phyloP scores from a whole-genome alignment of 2,329 filamentous ascomycete species.

The Thermothelomyces thermophilus region DNA sequence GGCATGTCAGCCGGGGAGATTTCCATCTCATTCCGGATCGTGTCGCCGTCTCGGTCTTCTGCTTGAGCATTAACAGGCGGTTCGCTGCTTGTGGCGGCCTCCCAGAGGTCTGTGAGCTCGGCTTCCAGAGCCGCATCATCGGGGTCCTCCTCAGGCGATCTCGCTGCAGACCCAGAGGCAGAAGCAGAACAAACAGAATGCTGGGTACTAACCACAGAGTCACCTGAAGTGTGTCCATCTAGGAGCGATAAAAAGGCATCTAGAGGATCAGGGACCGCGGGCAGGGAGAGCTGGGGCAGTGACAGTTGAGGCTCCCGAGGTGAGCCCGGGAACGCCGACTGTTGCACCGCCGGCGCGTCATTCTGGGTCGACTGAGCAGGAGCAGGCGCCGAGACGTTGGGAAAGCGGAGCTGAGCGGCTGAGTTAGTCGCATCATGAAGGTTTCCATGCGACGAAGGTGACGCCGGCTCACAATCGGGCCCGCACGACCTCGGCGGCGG shows the following conservation, averaged over 20 bases:
- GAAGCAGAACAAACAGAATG: neutral
- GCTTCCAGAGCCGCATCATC: slow-evolving; percentile 10
- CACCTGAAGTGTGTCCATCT: slow-evolving; percentile 25
- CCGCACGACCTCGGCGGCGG: slow-evolving; percentile 1
- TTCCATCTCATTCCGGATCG: neutral
- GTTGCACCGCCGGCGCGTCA: neutral
- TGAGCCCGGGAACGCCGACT: neutral
- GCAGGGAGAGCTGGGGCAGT: slow-evolving; percentile 8
- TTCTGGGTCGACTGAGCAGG: neutral
- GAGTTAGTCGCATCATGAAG: slow-evolving; percentile 9
- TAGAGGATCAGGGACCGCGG: slow-evolving; percentile 23
- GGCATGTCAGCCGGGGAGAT: slow-evolving; percentile 11
- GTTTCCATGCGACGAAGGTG: neutral
- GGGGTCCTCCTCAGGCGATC: neutral
- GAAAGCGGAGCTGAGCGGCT: slow-evolving; percentile 6
- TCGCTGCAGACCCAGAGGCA: neutral
- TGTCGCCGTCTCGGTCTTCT: slow-evolving; percentile 4
- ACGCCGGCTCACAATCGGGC: slow-evolving; percentile 12
- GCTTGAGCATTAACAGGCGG: slow-evolving; percentile 18
- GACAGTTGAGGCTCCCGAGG: neutral
- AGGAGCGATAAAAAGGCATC: slow-evolving; percentile 18
- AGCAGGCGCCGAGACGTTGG: neutral
- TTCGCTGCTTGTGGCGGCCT: slow-evolving; percentile 3
- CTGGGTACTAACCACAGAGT: slow-evolving; percentile 23
- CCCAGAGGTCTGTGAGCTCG: slow-evolving; percentile 9